A percentile compares a stretch with the other conserved stretches of the same genome.
Evolutionary conservation across 2,329 filamentous ascomycete species (phyloP).

Genomic region (Colletotrichum aenigma): DNA sequence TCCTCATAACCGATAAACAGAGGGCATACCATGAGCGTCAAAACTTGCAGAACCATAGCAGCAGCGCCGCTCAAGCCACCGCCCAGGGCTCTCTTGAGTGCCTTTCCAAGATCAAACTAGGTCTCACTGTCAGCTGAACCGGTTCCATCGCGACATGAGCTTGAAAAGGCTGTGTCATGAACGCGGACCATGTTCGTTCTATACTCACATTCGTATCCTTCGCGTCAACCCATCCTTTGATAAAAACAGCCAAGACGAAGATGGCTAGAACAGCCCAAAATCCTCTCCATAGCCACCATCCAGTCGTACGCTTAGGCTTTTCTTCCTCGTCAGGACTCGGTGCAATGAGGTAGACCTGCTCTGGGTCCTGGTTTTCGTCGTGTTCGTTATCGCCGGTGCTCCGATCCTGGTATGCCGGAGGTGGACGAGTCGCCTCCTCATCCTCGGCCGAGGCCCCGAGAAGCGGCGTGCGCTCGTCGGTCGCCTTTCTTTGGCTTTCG

Average conservation of each 20-base stretch:
- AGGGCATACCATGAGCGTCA: constrained; percentile 47
- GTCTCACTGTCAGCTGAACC: background rate
- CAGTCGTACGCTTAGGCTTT: constrained; percentile 1
- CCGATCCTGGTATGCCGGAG: background rate
- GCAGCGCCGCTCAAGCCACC: constrained; percentile 52
- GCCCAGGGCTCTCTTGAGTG: constrained; percentile 47
- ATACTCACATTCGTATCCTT: constrained; percentile 41
- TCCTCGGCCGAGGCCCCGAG: constrained; percentile 8
- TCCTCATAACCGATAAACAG: background rate
- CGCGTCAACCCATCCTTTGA: constrained; percentile 51
- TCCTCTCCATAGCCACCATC: constrained; percentile 38
- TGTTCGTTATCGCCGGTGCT: background rate
- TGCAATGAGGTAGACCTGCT: constrained; percentile 10
- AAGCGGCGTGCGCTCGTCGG: constrained; percentile 26
- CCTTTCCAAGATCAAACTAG: constrained; percentile 49
- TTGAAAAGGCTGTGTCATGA: background rate
- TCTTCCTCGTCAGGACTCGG: background rate
- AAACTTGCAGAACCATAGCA: constrained; percentile 51
- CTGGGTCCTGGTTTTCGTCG: background rate
- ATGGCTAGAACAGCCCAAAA: constrained; percentile 37
- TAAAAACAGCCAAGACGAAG: constrained; percentile 39
- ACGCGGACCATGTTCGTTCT: no score
- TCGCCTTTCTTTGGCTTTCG: constrained; percentile 1
- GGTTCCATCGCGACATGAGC: background rate
- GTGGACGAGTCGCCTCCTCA: background rate